Evolutionary conservation across 192 early-diverging fungal genomes (phyloP), one percentile per base, ranked within the genome.

Genomic region (Jimgerdemannia lactiflua): DNA sequence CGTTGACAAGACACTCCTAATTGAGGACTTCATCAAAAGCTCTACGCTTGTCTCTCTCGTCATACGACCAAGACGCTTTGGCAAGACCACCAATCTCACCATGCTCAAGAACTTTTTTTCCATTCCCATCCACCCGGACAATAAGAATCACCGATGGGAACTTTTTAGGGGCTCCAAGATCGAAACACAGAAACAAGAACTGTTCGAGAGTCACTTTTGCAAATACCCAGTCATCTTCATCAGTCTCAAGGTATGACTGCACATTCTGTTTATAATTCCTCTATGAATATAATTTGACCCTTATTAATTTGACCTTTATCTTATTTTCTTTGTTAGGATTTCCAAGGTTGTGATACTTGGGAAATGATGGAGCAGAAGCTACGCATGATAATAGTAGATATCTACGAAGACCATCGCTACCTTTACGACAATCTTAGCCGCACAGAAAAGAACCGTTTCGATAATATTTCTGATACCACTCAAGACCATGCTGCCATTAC

Each of bases 91-190:
- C 3, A 75, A 75, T n/a, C 67, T 75, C 42, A 75, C 44, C 18
- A 75, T 75, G 72, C 72, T 75, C 17, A 67, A 43, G 49, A 39
- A 70, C 70, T 70, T 70, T 44, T 75, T 75, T 70, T 20, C 29
- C 41, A 68, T 54, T 67, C 65, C 43, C 39, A 65, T 75, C 43
- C 18, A 67, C 39, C 74, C 67, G 4, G 44, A 43, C 42, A 75
- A 69, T 75, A n/a, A 70, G 70, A 70, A 64, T 41, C 39, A 75
- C 29, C 42, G 20, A 8, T 42, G 41, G n/a, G 74, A 75, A 69
- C 3, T 70, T 4, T 75, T 75, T 9, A 68, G 43, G 43, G 67
- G 68, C 64, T 43, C 64, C 10, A 73, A 40, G 44, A 73, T 73
- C 42, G 42, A 29, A 63, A 54, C 4, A 7, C 41, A 73, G 64